phyloP scores from a whole-genome alignment of 441 rosid species.

The Populus hybrid region DNA sequence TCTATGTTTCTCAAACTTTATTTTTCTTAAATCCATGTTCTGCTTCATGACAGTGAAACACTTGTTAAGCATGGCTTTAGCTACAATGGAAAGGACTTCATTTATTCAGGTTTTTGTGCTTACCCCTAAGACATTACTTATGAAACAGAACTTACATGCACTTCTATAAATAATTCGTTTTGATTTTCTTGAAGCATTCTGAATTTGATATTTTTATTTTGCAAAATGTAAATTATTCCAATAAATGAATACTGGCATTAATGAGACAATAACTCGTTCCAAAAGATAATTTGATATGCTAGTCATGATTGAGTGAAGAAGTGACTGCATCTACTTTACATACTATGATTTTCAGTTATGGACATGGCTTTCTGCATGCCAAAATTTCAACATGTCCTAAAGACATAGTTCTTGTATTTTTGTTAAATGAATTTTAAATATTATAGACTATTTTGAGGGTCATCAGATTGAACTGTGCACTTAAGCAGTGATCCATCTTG shows the following conservation, averaged over 20 bases:
- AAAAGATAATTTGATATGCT: not conserved
- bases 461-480: not conserved
- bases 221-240: not conserved
- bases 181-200: not conserved
- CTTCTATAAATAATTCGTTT: not conserved
- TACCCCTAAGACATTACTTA: not conserved
- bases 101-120: slow-evolving; percentile 72
- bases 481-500: too few relatives aligned
- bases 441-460: not conserved
- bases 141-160: not conserved
- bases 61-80: slow-evolving; percentile 76
- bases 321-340: too few relatives aligned
- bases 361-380: not conserved
- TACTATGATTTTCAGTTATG: not conserved
- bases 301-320: not conserved
- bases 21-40: slow-evolving; percentile 5
- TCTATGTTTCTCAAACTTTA: not conserved
- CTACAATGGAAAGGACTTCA: slow-evolving; percentile 90
- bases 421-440: too few relatives aligned
- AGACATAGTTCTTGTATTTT: not conserved
- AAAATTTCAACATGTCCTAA: not conserved
- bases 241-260: not conserved
- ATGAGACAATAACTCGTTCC: not conserved
- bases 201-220: not conserved
- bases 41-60: slow-evolving; percentile 53